Evolutionary conservation across 2,329 filamentous ascomycete species (phyloP).

Genomic region (Orbilia javanica): DNA sequence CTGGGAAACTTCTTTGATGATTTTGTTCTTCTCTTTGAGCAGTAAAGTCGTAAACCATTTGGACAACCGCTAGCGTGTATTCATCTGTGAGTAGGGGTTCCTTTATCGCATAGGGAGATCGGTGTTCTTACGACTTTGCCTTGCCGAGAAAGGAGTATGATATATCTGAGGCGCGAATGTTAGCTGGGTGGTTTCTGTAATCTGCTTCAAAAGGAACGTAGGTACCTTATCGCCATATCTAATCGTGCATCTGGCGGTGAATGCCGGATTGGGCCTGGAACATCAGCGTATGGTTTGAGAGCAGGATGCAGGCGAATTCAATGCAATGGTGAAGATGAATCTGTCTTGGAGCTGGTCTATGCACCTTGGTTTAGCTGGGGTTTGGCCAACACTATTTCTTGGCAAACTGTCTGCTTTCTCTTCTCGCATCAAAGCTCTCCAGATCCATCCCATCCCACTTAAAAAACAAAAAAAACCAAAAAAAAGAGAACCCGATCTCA

Average conservation of each 20-base stretch:
- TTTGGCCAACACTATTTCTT: conserved; percentile 14
- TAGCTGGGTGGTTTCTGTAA: neutral
- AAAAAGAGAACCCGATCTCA: too few relatives aligned
- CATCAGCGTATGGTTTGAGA: neutral
- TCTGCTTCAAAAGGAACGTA: neutral
- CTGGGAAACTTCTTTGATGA: conserved; percentile 99
- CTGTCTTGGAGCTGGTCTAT: neutral
- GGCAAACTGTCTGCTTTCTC: conserved; percentile 14
- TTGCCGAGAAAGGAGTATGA: conserved; percentile 96
- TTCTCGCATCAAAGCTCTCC: neutral
- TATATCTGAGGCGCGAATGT: conserved; percentile 74
- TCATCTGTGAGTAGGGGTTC: conserved; percentile 8
- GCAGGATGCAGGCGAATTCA: neutral
- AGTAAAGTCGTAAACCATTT: conserved; percentile 99
- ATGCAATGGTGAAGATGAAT: neutral
- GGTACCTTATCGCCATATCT: conserved; percentile 46
- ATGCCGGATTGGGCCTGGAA: neutral
- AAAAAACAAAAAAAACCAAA: too few relatives aligned
- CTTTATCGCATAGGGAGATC: conserved; percentile 25
- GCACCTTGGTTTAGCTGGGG: conserved; percentile 6
- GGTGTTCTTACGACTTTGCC: conserved; percentile 90
- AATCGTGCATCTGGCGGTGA: neutral
- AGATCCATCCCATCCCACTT: conserved; percentile 5
- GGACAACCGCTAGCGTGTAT: conserved; percentile 79
- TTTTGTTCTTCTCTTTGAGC: conserved; percentile 98